Evolutionary conservation across 2,329 filamentous ascomycete genomes (phyloP).

Genomic region (Colletotrichum trifolii): DNA sequence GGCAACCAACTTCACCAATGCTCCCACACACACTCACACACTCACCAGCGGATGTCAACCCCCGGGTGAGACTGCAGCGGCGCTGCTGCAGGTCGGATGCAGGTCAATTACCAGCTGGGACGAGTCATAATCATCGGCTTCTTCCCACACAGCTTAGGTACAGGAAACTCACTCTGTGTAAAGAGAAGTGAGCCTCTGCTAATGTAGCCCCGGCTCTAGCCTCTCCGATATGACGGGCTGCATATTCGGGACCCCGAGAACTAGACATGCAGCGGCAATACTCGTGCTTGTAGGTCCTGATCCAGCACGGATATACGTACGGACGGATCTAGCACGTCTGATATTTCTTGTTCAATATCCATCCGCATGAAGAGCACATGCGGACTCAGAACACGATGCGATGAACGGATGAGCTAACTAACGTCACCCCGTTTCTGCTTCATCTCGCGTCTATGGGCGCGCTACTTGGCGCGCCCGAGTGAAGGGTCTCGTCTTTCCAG

Average conservation of each 20-base stretch:
- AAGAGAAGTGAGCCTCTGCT: no score
- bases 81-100: slow-evolving; percentile 19
- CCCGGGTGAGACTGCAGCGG: slow-evolving; percentile 10
- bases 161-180: no score
- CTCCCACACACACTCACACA: background rate
- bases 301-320: no score
- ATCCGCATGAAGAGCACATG: no score
- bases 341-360: no score
- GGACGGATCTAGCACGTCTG: no score
- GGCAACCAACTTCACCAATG: background rate
- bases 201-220: no score
- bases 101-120: slow-evolving; percentile 11
- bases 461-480: slow-evolving; percentile 16
- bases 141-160: no score
- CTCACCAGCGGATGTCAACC: slow-evolving; percentile 5
- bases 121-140: background rate
- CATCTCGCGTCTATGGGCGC: slow-evolving; percentile 23
- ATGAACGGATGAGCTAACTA: background rate
- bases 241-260: slow-evolving; percentile 6
- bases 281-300: no score
- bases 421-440: slow-evolving; percentile 6
- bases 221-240: slow-evolving; percentile 12
- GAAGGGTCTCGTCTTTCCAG: slow-evolving; percentile 35
- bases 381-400: background rate
- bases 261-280: background rate